These are phyloP conservation scores for Arctostaphylos glauca DNA, from an alignment of 148 eudicot genomes.

Conservation along the genomic window DNA sequence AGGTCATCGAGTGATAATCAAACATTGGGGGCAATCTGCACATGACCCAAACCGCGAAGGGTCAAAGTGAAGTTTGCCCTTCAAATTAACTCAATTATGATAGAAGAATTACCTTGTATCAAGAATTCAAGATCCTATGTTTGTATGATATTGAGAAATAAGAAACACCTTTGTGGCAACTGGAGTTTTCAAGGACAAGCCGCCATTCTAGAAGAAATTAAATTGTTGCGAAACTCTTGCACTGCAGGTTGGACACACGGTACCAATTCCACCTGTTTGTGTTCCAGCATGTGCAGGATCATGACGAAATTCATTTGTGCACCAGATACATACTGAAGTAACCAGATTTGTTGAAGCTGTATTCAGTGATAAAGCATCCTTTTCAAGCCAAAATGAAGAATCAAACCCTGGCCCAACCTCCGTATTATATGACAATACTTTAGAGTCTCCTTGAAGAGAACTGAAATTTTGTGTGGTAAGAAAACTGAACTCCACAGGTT, in stretches of 20 bases:
- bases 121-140: conserved; percentile 9
- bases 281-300: conserved; percentile 49
- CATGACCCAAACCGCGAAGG: no score
- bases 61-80: no score
- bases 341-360: conserved; percentile 40
- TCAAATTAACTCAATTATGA: neutral
- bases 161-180: neutral
- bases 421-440: conserved; percentile 46
- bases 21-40: no score
- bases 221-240: conserved; percentile 60
- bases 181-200: conserved; percentile 2
- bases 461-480: conserved; percentile 55
- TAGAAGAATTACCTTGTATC: neutral
- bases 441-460: conserved; percentile 54
- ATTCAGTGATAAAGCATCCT: conserved; percentile 52
- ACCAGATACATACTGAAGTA: conserved; percentile 72
- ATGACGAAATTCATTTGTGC: conserved; percentile 68
- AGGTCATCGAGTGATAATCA: no score
- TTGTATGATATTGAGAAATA: neutral
- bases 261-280: conserved; percentile 70
- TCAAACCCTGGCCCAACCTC: conserved; percentile 61
- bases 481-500: conserved; percentile 90
- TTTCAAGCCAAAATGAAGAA: conserved; percentile 71
- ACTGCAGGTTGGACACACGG: conserved; percentile 78
- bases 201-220: conserved; percentile 33